These are phyloP conservation scores for Fraxinus paxiana DNA, from an alignment of 305 asterid genomes.

Conservation along the genomic window DNA sequence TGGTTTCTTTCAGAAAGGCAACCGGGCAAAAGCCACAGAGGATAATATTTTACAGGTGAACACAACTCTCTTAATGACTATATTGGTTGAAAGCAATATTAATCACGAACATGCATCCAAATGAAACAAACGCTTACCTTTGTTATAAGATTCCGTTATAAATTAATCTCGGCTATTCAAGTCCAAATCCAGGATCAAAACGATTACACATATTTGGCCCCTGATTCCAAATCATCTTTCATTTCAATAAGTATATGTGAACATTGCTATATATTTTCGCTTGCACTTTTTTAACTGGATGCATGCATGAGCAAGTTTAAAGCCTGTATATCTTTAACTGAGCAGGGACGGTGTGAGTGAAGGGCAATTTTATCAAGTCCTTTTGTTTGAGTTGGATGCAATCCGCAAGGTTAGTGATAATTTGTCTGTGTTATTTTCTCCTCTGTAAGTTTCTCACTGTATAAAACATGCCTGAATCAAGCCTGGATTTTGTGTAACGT, in stretches of 20 bases:
- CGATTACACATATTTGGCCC: not conserved
- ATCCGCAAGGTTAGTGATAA: conserved; percentile 65
- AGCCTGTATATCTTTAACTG: not conserved
- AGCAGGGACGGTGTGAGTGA: conserved; percentile 98
- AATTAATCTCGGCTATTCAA: not conserved
- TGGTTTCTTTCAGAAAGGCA: conserved; percentile 93
- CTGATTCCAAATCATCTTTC: not conserved
- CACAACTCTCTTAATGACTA: not conserved
- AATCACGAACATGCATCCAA: not conserved
- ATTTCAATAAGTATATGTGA: not conserved
- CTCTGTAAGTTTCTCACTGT: not conserved
- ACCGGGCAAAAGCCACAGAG: conserved; percentile 99
- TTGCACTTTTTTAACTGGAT: not conserved
- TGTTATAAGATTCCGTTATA: not conserved
- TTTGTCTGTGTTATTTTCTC: not conserved
- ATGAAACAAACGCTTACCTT: not conserved
- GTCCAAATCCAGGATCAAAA: not conserved
- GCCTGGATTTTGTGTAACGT: not conserved
- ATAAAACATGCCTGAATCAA: not conserved
- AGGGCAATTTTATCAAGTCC: conserved; percentile 98
- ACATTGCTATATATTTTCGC: not conserved
- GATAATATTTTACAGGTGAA: conserved; percentile 90
- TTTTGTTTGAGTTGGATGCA: conserved; percentile 92
- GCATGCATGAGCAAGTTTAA: not conserved
- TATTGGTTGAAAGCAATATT: not conserved